Evolutionary conservation across 371 early-diverging fungal species (phyloP).

Genomic region (Zychaea mexicana): DNA sequence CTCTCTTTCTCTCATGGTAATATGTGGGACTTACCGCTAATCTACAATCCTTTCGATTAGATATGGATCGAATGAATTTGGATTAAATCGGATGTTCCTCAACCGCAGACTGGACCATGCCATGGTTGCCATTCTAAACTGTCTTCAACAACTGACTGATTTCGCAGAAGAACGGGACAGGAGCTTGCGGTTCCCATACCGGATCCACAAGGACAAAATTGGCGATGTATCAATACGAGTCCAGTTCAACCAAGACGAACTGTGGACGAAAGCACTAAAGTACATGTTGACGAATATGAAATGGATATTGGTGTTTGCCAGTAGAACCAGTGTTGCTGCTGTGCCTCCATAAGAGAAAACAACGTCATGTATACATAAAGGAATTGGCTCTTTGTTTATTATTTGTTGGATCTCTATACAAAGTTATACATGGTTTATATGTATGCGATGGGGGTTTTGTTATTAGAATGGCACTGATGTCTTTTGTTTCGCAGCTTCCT

Average conservation of each 20-base stretch:
- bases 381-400: neutral
- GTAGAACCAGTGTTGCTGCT: conserved; percentile 37
- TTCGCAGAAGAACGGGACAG: conserved; percentile 74
- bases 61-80: conserved; percentile 87
- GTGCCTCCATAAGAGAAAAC: neutral
- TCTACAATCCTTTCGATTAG: conserved; percentile 32
- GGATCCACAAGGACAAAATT: conserved; percentile 88
- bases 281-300: conserved; percentile 88
- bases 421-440: neutral
- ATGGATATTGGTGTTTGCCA: conserved; percentile 80
- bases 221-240: conserved; percentile 83
- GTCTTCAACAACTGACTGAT: conserved; percentile 87
- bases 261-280: conserved; percentile 91
- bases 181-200: conserved; percentile 83
- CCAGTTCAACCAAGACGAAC: conserved; percentile 88
- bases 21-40: neutral
- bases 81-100: conserved; percentile 81
- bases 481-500: conserved; percentile 50
- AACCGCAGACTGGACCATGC: conserved; percentile 89
- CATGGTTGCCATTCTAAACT: conserved; percentile 88
- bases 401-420: neutral
- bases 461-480: conserved; percentile 50
- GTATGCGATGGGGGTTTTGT: neutral
- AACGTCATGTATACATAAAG: no score
- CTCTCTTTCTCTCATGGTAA: neutral